Percentiles rank a stretch among this genome's conserved stretches.
phyloP scores from a whole-genome alignment of 768 basidiomycete genomes.

The Boletus coccyginus region DNA sequence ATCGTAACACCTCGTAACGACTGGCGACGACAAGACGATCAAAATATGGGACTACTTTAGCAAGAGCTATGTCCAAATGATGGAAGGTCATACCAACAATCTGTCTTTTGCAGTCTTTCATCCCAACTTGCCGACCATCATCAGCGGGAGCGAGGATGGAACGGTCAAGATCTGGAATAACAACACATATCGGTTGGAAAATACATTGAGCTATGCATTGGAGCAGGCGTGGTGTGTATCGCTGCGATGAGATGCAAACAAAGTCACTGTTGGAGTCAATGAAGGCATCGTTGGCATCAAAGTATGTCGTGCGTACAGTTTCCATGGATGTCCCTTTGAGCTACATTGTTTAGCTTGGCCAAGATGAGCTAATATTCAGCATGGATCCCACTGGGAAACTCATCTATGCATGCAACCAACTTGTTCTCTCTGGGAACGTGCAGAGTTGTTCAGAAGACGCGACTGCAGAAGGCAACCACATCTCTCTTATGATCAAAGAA shows the following conservation, averaged over 20 bases:
- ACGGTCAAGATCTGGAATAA: slow-evolving; percentile 98
- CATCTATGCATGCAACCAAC: slow-evolving; percentile 89
- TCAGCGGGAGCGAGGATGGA: slow-evolving; percentile 95
- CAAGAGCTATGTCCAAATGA: slow-evolving; percentile 96
- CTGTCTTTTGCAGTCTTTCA: slow-evolving; percentile 98
- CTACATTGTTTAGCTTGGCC: slow-evolving; percentile 60
- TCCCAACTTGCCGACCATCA: slow-evolving; percentile 88
- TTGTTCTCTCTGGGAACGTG: slow-evolving; percentile 86
- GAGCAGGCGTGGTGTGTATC: slow-evolving; percentile 96
- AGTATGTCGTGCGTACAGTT: slow-evolving; percentile 36
- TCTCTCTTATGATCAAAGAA: slow-evolving; percentile 81
- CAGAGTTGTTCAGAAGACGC: slow-evolving; percentile 52
- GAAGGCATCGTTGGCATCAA: slow-evolving; percentile 96
- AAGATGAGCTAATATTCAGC: slow-evolving; percentile 92
- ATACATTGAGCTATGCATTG: slow-evolving; percentile 91
- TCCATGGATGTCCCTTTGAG: not conserved
- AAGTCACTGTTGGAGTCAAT: slow-evolving; percentile 93
- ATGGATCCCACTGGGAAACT: slow-evolving; percentile 96
- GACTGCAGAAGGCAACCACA: slow-evolving; percentile 72
- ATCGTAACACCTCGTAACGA: too few species aligned
- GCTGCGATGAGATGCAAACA: slow-evolving; percentile 80
- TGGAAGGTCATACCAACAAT: slow-evolving; percentile 97
- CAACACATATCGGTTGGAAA: slow-evolving; percentile 92
- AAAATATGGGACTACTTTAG: slow-evolving; percentile 99
- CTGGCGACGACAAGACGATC: slow-evolving; percentile 95